Conservation (phyloP, 179 eudicot genomes). For the Corrigiola litoralis region DNA sequence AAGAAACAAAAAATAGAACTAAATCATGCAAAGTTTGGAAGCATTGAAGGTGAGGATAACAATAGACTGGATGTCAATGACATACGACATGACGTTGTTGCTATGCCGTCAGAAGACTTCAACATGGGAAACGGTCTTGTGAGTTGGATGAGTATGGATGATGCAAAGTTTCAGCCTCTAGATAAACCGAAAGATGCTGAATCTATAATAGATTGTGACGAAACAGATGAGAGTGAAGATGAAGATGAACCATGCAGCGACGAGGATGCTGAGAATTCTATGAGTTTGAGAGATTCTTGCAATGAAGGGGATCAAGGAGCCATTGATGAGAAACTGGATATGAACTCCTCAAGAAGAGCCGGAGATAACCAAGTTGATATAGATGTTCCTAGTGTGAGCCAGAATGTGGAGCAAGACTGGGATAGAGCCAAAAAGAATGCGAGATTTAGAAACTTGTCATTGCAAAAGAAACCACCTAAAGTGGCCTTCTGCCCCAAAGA, state of each 20-base stretch:
- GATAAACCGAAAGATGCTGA: conserved; percentile 21
- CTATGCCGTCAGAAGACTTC: background rate
- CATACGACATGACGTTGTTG: background rate
- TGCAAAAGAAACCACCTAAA: conserved; percentile 31
- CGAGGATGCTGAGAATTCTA: conserved; percentile 7
- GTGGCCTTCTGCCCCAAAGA: conserved; percentile 42
- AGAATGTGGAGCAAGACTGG: conserved; percentile 1
- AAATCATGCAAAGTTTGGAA: background rate
- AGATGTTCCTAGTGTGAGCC: background rate
- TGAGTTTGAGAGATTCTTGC: background rate
- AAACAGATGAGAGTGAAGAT: conserved; percentile 25
- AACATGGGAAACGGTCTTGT: conserved; percentile 18
- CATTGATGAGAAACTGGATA: background rate
- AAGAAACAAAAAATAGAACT: conserved; percentile 27
- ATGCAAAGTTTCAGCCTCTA: background rate
- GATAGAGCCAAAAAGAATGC: conserved; percentile 3
- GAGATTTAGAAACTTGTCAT: background rate
- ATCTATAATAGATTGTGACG: conserved; percentile 15
- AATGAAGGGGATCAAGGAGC: background rate
- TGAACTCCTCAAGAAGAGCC: background rate
- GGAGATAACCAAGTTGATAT: background rate
- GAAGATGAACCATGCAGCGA: conserved; percentile 13
- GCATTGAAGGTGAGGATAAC: too few species aligned
- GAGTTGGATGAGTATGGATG: conserved; percentile 36
- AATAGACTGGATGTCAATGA: too few species aligned